A percentile compares a stretch with the other conserved stretches of the same genome.
Conservation (phyloP, 345 rosid genomes). For the Barbarea vulgaris region DNA sequence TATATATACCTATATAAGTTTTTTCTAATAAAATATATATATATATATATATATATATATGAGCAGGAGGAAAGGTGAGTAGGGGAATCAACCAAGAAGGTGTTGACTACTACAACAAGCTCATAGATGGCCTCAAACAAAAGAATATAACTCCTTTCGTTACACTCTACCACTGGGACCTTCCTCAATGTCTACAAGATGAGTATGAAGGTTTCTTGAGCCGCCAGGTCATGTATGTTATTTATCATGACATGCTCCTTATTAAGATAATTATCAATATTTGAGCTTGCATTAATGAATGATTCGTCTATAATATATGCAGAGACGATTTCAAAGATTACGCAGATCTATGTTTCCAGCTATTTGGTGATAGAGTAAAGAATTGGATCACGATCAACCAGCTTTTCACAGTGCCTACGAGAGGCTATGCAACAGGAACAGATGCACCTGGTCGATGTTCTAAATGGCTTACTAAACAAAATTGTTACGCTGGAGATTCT, state of each 20-base stretch:
- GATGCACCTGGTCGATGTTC: slow-evolving; percentile 53
- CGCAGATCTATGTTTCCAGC: slow-evolving; percentile 42
- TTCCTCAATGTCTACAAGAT: no score
- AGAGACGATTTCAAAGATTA: slow-evolving; percentile 46
- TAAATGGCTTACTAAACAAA: background rate
- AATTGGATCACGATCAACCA: slow-evolving; percentile 53
- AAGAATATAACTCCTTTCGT: slow-evolving; percentile 44
- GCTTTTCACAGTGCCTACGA: slow-evolving; percentile 24
- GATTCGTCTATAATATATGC: background rate
- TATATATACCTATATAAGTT: no score
- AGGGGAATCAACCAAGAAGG: slow-evolving; percentile 49
- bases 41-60: no score
- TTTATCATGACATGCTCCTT: background rate
- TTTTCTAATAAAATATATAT: no score
- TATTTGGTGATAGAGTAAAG: slow-evolving; percentile 48
- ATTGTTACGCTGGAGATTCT: slow-evolving; percentile 41
- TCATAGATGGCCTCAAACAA: slow-evolving; percentile 46
- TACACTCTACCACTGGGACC: no score
- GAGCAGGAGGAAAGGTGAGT: slow-evolving; percentile 42
- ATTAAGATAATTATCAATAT: background rate
- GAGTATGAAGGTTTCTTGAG: slow-evolving; percentile 52
- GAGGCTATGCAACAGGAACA: slow-evolving; percentile 37
- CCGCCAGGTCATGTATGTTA: slow-evolving; percentile 46
- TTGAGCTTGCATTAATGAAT: background rate
- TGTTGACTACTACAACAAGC: slow-evolving; percentile 44